A percentile compares a stretch with the other conserved stretches of the same genome.
These are phyloP conservation scores for Moricandia arvensis DNA, from an alignment of 345 rosid genomes.

Conservation along the genomic window DNA sequence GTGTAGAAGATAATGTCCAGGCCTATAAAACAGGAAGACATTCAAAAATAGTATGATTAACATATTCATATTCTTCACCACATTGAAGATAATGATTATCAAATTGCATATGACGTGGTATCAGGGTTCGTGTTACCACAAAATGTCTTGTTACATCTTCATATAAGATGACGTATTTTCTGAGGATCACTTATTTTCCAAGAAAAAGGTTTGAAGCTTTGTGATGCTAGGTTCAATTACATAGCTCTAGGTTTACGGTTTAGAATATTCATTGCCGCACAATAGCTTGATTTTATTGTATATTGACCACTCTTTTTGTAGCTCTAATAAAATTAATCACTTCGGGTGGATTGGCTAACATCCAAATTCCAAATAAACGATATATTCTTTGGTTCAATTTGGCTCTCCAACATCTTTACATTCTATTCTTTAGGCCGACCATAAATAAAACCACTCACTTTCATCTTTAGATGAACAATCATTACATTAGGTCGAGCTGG, in stretches of 20 bases:
- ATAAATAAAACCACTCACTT: neutral
- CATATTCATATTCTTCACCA: neutral
- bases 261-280: neutral
- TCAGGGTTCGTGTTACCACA: neutral
- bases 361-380: neutral
- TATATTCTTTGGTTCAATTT: neutral
- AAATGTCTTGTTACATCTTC: neutral
- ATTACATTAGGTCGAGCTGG: neutral
- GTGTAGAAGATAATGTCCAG: neutral
- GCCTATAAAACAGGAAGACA: neutral
- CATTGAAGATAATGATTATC: neutral
- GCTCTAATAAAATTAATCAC: neutral
- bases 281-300: neutral
- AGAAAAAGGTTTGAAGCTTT: neutral
- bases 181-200: neutral
- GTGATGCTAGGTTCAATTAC: neutral
- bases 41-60: neutral
- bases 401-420: neutral
- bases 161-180: no score
- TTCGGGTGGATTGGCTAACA: neutral
- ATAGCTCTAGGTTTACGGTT: neutral
- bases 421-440: neutral
- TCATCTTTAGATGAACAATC: neutral
- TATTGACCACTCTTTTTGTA: neutral
- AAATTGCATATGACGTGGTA: neutral